These are phyloP conservation scores for Pseudogymnoascus sp. DNA, from an alignment of 2,329 filamentous ascomycete species.

Conservation along the genomic window DNA sequence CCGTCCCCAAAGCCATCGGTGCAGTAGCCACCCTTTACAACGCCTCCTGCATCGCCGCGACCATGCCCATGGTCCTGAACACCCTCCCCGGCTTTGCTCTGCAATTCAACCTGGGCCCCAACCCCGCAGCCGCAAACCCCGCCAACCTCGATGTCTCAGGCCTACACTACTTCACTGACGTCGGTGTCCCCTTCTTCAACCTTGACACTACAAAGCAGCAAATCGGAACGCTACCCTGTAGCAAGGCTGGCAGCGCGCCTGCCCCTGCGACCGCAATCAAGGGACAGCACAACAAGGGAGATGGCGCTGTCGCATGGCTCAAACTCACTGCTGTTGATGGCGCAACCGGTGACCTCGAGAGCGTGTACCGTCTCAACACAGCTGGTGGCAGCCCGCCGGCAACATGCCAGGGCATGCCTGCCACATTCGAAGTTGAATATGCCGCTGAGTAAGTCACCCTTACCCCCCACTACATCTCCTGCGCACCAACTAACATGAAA, in stretches of 20 bases:
- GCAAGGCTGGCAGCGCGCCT: slow-evolving; percentile 51
- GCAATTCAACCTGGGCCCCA: slow-evolving; percentile 49
- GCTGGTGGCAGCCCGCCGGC: slow-evolving; percentile 71
- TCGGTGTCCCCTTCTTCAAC: slow-evolving; percentile 71
- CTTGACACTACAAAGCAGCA: slow-evolving; percentile 51
- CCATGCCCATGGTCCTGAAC: slow-evolving; percentile 59
- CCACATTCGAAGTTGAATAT: slow-evolving; percentile 69
- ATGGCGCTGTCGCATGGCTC: slow-evolving; percentile 73
- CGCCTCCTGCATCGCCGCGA: slow-evolving; percentile 68
- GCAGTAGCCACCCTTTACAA: slow-evolving; percentile 84
- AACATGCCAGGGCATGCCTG: slow-evolving; percentile 60
- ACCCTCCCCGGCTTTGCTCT: slow-evolving; percentile 62
- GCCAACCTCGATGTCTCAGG: slow-evolving; percentile 61
- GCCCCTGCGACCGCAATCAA: slow-evolving; percentile 56
- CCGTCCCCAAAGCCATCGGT: slow-evolving; percentile 58
- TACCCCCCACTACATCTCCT: background rate
- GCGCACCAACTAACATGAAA: background rate
- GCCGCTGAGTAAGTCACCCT: slow-evolving; percentile 67
- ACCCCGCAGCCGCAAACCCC: slow-evolving; percentile 40
- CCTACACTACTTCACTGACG: slow-evolving; percentile 71
- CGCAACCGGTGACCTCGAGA: slow-evolving; percentile 57
- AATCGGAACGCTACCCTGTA: slow-evolving; percentile 55
- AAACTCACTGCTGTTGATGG: slow-evolving; percentile 53
- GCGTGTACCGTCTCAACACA: slow-evolving; percentile 79
- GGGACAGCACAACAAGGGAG: slow-evolving; percentile 51